phyloP scores from a whole-genome alignment of 352 stramenopile species.

The Pythium insidiosum region DNA sequence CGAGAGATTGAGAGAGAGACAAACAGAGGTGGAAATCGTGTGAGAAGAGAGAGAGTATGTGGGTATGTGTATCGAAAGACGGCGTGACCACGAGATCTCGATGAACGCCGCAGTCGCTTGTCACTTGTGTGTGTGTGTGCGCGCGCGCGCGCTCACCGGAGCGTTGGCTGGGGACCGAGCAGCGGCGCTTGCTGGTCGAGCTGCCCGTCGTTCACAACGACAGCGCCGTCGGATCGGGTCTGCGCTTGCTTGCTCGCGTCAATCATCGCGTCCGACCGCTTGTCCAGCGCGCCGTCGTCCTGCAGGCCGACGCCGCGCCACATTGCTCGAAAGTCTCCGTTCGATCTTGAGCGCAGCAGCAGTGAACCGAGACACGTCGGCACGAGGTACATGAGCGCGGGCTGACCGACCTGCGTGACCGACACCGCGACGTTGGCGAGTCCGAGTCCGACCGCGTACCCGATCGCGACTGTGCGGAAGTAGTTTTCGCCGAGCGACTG shows the following conservation, averaged over 20 bases:
- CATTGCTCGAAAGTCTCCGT: constrained; percentile 69
- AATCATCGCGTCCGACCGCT: constrained; percentile 1
- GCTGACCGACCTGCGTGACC: constrained; percentile 91
- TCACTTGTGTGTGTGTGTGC: too few species aligned
- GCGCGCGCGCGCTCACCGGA: too few species aligned
- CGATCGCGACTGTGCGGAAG: constrained; percentile 83
- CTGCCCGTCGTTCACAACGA: constrained; percentile 2
- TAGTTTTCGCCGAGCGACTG: constrained; percentile 52
- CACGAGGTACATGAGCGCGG: constrained; percentile 95
- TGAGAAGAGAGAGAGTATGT: too few species aligned
- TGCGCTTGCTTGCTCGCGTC: not conserved
- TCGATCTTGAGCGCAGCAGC: constrained; percentile 42
- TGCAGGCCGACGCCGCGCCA: constrained; percentile 27
- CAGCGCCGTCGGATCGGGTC: not conserved
- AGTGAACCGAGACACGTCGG: constrained; percentile 87
- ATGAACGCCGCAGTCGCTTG: too few species aligned
- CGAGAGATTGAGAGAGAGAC: too few species aligned
- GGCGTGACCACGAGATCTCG: too few species aligned
- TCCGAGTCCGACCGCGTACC: constrained; percentile 89
- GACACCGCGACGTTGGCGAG: constrained; percentile 93
- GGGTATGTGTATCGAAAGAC: too few species aligned
- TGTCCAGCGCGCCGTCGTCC: constrained; percentile 1
- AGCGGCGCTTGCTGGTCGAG: constrained; percentile 14
- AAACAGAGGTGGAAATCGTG: too few species aligned
- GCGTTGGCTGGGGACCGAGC: too few species aligned